phyloP scores from a whole-genome alignment of 768 basidiomycete species.

The Amanita rubescens region DNA sequence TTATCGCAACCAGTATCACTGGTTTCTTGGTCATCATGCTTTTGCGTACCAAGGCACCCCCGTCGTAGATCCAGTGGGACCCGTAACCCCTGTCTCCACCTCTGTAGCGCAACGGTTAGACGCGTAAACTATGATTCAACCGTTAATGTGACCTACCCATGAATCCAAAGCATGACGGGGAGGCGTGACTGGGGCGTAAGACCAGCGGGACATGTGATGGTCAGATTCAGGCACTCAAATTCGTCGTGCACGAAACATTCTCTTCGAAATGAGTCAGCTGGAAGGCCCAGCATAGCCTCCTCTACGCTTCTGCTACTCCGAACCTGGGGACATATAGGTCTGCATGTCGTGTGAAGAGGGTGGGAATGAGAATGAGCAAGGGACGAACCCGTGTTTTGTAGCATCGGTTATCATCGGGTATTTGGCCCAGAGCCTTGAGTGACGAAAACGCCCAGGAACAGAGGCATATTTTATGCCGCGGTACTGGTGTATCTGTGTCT shows the following conservation, averaged over 20 bases:
- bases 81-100: constrained; percentile 70
- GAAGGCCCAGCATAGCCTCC: constrained; percentile 54
- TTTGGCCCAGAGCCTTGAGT: constrained; percentile 52
- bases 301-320: constrained; percentile 39
- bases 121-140: constrained; percentile 6
- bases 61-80: constrained; percentile 73
- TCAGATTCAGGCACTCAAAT: constrained; percentile 74
- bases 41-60: constrained; percentile 61
- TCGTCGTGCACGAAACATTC: constrained; percentile 60
- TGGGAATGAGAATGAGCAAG: constrained; percentile 2
- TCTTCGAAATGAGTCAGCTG: constrained; percentile 42
- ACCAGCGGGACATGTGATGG: constrained; percentile 68
- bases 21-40: constrained; percentile 58
- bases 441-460: constrained; percentile 69
- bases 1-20: constrained; percentile 65
- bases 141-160: constrained; percentile 47
- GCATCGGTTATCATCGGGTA: constrained; percentile 57
- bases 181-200: constrained; percentile 43
- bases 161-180: constrained; percentile 84
- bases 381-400: constrained; percentile 55
- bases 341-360: constrained; percentile 17
- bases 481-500: constrained; percentile 58
- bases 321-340: constrained; percentile 71
- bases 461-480: constrained; percentile 74
- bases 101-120: constrained; percentile 27